Base-by-base conservation (phyloP, 148 eudicot species). In the Rhododendron williamsianum region DNA sequence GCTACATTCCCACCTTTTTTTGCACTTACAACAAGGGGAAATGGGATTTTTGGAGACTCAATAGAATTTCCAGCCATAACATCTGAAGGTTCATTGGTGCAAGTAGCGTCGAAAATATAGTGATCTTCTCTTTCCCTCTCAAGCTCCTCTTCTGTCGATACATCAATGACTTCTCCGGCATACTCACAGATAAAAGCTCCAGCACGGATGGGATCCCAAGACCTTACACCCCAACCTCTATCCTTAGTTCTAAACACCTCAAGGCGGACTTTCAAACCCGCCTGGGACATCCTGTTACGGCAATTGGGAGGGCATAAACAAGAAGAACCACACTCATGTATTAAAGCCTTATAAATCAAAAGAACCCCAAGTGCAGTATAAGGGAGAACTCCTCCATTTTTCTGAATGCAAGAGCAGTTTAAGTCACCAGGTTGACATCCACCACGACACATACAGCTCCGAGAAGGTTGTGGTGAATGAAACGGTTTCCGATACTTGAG, bases 201-300 rank as follows among this genome's bases (percentile, higher is more conserved):
- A 4, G 90, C 89, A 72, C 98, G 93, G 58, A 95, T 92, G 10
- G 98, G 93, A 87, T 95, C 98, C 94, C 94, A 95, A 8, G 96
- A 90, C 83, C 98, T 90, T 89, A 95, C 87, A 63, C 98, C 96
- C 98, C 98, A 95, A 58, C 98, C 99, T 87, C 83, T 93, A 83
- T 92, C 91, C 90, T 87, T 92, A 45, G 99, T 95, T 89, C 91
- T 95, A 82, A 96, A 96, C 19, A 96, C 99, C 87, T 96, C 98
- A 4, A 96, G 84, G 63, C 92, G 92, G 71, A 89, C 87, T 89
- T 90, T 95, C 7, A 94, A 78, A 72, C 99, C 98, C 10, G 84
- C 81, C 73, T 96, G 99, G 54, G 95, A 84, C 19, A 94, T 86
- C 69, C 95, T 91, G 58, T 92, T 96, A 52, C 93, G 91, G 91